Evolutionary conservation across 257 asterid genomes (phyloP).

Genomic region (Nicotiana noctiflora): DNA sequence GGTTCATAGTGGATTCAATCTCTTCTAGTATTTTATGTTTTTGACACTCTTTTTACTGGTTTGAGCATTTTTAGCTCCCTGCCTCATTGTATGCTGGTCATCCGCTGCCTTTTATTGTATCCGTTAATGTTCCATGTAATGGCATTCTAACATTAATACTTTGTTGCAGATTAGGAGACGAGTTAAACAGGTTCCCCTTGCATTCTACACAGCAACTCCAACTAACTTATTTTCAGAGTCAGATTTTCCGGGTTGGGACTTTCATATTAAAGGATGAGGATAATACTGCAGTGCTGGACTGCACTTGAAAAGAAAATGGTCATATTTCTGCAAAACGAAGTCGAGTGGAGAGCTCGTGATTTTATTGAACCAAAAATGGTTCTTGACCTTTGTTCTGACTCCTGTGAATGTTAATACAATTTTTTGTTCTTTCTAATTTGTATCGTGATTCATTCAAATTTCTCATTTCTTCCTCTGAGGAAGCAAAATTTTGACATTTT

Average conservation of each 20-base stretch:
- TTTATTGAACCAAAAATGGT: neutral
- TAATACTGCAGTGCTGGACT: neutral
- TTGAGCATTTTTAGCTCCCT: neutral
- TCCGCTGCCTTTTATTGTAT: neutral
- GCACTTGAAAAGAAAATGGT: constrained; percentile 14
- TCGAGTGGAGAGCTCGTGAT: constrained; percentile 26
- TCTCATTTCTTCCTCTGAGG: neutral
- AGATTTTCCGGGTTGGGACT: constrained; percentile 88
- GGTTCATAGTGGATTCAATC: neutral
- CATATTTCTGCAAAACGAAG: constrained; percentile 36
- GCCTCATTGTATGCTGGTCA: neutral
- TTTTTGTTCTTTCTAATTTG: neutral
- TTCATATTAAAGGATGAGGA: constrained; percentile 37
- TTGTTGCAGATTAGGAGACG: constrained; percentile 73
- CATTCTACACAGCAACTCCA: constrained; percentile 79
- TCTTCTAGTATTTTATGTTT: neutral
- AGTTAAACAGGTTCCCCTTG: constrained; percentile 84
- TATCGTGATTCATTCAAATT: neutral
- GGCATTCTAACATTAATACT: neutral
- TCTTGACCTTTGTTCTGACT: neutral
- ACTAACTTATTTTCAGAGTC: constrained; percentile 52
- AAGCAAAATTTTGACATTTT: neutral
- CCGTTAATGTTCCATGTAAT: neutral
- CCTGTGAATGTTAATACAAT: neutral
- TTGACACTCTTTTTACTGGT: neutral